These are phyloP conservation scores for Blastobotrys terrestris DNA, from an alignment of 805 yeast genomes.

Conservation along the genomic window DNA sequence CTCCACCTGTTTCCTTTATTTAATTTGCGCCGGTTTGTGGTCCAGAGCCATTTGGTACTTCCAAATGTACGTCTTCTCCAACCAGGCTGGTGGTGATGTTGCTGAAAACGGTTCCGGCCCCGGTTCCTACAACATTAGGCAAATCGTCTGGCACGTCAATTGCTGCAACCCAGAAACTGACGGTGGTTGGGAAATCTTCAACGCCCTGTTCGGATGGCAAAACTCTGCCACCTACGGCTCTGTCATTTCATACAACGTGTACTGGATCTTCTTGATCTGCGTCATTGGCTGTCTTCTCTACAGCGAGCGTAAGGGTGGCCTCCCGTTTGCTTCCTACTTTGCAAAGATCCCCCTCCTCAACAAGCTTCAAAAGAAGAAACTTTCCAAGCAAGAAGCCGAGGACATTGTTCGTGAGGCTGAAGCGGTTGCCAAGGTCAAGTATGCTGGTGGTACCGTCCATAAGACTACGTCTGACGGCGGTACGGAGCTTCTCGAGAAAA, in stretches of 20 bases:
- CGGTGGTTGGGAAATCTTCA: conserved; percentile 96
- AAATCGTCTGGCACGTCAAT: conserved; percentile 91
- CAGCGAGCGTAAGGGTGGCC: conserved; percentile 84
- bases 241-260: conserved; percentile 77
- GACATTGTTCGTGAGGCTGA: conserved; percentile 20
- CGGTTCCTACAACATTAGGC: conserved; percentile 80
- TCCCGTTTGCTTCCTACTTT: conserved; percentile 43
- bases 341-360: too few species aligned
- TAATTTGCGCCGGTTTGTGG: conserved; percentile 87
- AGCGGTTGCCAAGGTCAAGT: conserved; percentile 13
- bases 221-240: conserved; percentile 94
- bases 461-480: background rate
- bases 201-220: conserved; percentile 94
- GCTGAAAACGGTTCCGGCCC: conserved; percentile 91
- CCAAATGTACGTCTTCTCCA: conserved; percentile 59
- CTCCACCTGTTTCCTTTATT: conserved; percentile 83
- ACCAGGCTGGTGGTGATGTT: conserved; percentile 86
- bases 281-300: conserved; percentile 57
- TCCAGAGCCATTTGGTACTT: conserved; percentile 92
- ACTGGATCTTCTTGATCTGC: conserved; percentile 70
- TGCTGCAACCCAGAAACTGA: conserved; percentile 92
- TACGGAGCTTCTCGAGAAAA: background rate
- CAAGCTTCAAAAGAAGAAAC: conserved; percentile 38
- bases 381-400: conserved; percentile 20
- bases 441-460: background rate